phyloP scores from a whole-genome alignment of 495 filamentous ascomycete species.

The Penicillium chermesinum region DNA sequence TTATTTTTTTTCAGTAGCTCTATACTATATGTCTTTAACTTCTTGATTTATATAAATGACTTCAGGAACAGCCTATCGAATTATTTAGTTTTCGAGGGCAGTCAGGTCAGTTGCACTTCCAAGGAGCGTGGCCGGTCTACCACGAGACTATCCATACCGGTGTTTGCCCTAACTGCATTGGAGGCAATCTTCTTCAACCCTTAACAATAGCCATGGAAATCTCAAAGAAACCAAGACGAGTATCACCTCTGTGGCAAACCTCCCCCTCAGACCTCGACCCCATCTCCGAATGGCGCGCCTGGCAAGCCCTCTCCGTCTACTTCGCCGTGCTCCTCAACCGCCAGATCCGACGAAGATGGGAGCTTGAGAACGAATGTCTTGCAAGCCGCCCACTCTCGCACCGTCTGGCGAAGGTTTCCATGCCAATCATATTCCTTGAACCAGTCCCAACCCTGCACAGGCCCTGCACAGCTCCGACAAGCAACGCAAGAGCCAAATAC shows the following conservation, averaged over 20 bases:
- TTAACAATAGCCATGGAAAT: too few relatives aligned
- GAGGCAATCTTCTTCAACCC: too few relatives aligned
- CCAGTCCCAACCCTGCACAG: conserved; percentile 14
- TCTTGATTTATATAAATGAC: conserved; percentile 3
- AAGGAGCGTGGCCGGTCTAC: too few relatives aligned
- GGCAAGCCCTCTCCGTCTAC: conserved; percentile 17
- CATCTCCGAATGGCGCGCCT: conserved; percentile 23
- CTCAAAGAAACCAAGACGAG: too few relatives aligned
- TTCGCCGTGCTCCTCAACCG: conserved; percentile 25
- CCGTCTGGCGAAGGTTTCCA: conserved; percentile 13
- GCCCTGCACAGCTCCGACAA: conserved; percentile 1
- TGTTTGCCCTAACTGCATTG: too few relatives aligned
- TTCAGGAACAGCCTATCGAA: not conserved
- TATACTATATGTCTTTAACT: not conserved
- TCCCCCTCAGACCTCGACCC: conserved; percentile 12
- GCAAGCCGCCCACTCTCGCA: conserved; percentile 9
- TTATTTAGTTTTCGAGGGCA: not conserved
- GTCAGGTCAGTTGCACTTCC: not conserved
- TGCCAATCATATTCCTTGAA: conserved; percentile 20
- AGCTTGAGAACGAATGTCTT: conserved; percentile 22
- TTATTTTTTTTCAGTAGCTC: not conserved
- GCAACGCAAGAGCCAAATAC: not conserved
- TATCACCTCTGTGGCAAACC: too few relatives aligned
- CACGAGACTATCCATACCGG: too few relatives aligned
- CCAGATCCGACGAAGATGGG: conserved; percentile 22